Base-by-base conservation (phyloP, 176 grass and related monocot species). In the Areca catechu region DNA sequence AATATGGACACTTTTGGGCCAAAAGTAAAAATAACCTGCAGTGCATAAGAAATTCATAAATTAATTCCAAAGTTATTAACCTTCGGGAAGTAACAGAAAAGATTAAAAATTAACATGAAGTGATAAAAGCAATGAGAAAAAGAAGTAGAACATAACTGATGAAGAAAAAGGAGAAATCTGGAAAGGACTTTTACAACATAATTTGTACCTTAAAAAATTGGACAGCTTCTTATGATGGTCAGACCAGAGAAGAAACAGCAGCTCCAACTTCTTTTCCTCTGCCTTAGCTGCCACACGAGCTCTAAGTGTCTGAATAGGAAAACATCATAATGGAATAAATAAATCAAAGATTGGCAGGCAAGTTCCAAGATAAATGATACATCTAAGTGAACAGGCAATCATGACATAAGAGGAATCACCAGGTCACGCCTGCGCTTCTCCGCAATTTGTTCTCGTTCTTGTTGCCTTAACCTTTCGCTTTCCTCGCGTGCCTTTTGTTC, bases 1-100 rank as follows among this genome's bases (percentile, higher is more conserved):
- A 92, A 88, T 88, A 97, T 82, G 92, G 70, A 95, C 72, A 90
- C 82, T 85, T 89, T 90, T 81, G 89, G 85, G 72, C 83, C 83
- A 92, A 85, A 65, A 91, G 82, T 88, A 98, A 97, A 91, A 98
- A 85, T 98, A 98, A 98, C 93, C 93, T 98, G 83, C 86, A 90
- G 18, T 15, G 51, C 43, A 47, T 15, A 43, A 51, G 50, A n/a
- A 43, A 43, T 14, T 14, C 34, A 43, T 14, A 43, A 43, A 43
- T 3, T 43, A 43, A 43, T 43, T 43, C 10, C 34, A 43, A 43
- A 43, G 34, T 6, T 10, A 43, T 43, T 43, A 43, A 43, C 34
- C 14, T 43, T 12, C 3, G 14, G 7, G 34, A 6, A 43, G 34
- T 43, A 43, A 43, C 9, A 43, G 10, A 14, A 43, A 43, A 14